Conservation (phyloP, 1,284 basidiomycete genomes). For the Malassezia cuniculi region DNA sequence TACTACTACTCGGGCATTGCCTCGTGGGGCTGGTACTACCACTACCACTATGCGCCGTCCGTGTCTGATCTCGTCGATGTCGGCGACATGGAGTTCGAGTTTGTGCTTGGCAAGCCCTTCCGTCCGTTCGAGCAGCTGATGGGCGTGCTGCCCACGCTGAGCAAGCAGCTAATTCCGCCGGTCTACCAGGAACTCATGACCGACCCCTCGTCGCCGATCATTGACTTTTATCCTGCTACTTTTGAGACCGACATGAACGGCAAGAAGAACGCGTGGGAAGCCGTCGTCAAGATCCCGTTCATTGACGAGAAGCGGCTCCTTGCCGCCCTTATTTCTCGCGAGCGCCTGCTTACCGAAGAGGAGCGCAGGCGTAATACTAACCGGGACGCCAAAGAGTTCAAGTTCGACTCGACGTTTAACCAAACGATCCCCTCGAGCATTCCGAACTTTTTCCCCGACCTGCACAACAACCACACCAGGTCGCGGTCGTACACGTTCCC, state of each 20-base stretch:
- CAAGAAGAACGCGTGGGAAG: conserved; percentile 98
- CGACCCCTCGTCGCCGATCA: conserved; percentile 69
- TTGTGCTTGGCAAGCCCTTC: conserved; percentile 78
- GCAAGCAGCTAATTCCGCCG: conserved; percentile 68
- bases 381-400: conserved; percentile 69
- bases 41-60: conserved; percentile 74
- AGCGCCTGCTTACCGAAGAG: conserved; percentile 64
- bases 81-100: conserved; percentile 67
- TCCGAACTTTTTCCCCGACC: conserved; percentile 82
- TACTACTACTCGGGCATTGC: conserved; percentile 96
- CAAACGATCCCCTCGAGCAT: conserved; percentile 73
- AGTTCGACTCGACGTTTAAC: conserved; percentile 52
- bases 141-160: conserved; percentile 87
- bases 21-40: conserved; percentile 97
- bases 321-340: conserved; percentile 55
- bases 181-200: conserved; percentile 88
- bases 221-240: conserved; percentile 82
- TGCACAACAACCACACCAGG: conserved; percentile 66
- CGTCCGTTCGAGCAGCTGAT: conserved; percentile 91
- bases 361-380: conserved; percentile 66
- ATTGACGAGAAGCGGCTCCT: conserved; percentile 74
- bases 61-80: conserved; percentile 66
- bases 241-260: conserved; percentile 93
- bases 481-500: conserved; percentile 70
- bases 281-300: conserved; percentile 96